Conservation (phyloP, 2,329 filamentous ascomycete genomes). For the Nigrograna mackinnonii region DNA sequence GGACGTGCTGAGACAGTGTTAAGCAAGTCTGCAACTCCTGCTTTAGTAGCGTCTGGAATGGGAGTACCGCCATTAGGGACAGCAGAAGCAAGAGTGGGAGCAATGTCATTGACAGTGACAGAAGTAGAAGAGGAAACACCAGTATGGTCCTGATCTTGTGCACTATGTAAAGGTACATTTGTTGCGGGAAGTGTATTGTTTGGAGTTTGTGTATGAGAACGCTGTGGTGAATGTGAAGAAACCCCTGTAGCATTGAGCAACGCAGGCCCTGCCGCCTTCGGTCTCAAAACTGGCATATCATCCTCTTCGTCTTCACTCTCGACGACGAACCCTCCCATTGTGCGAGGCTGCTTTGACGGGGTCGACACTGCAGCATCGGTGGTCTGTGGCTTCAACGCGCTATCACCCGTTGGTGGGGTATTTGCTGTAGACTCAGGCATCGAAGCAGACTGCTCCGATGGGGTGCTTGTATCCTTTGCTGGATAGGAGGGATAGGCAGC, state of each 20-base stretch:
- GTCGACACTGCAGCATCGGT: slow-evolving; percentile 31
- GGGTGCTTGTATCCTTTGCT: slow-evolving; percentile 5
- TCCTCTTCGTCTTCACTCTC: slow-evolving; percentile 65
- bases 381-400: slow-evolving; percentile 25
- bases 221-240: slow-evolving; percentile 56
- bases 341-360: slow-evolving; percentile 51
- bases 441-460: slow-evolving; percentile 28
- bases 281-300: slow-evolving; percentile 51
- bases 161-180: slow-evolving; percentile 65
- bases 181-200: slow-evolving; percentile 56
- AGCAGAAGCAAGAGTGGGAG: slow-evolving; percentile 56
- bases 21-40: slow-evolving; percentile 29
- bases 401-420: slow-evolving; percentile 26
- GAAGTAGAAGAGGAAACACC: slow-evolving; percentile 40
- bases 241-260: slow-evolving; percentile 50
- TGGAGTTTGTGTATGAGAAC: slow-evolving; percentile 59
- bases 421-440: slow-evolving; percentile 32
- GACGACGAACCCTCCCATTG: slow-evolving; percentile 64
- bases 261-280: slow-evolving; percentile 49
- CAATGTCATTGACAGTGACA: slow-evolving; percentile 46
- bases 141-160: slow-evolving; percentile 54
- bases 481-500: slow-evolving; percentile 27
- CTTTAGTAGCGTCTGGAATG: slow-evolving; percentile 39
- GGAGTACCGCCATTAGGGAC: slow-evolving; percentile 48
- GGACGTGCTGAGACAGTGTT: slow-evolving; percentile 34